Conservation (phyloP, 139 green algal genomes). For the Tetraselmis chui region DNA sequence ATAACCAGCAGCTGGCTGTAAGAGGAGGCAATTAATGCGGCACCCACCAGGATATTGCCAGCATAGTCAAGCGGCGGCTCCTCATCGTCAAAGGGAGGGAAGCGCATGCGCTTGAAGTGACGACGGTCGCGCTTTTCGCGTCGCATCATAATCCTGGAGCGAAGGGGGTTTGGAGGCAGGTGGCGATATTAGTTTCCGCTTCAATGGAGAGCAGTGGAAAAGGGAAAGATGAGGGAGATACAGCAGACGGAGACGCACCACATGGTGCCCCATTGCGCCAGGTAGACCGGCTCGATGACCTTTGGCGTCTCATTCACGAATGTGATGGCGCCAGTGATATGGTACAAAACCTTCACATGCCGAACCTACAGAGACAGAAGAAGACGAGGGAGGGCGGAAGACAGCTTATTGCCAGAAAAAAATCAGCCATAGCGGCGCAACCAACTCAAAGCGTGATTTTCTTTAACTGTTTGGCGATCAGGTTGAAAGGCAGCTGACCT, state of each 20-base stretch:
- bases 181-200: too few relatives aligned
- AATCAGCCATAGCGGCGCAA: too few relatives aligned
- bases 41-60: constrained; percentile 87
- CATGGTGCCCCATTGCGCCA: constrained; percentile 98
- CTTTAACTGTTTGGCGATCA: too few relatives aligned
- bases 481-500: constrained; percentile 40
- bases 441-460: too few relatives aligned
- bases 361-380: constrained; percentile 65
- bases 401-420: too few relatives aligned
- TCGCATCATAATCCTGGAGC: constrained; percentile 96
- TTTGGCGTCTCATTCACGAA: constrained; percentile 96
- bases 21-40: too few relatives aligned
- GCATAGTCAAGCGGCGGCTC: constrained; percentile 98
- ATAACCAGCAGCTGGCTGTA: too few relatives aligned
- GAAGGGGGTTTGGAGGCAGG: too few relatives aligned
- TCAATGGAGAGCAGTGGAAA: too few relatives aligned
- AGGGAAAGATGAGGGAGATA: too few relatives aligned
- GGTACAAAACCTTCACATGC: constrained; percentile 93
- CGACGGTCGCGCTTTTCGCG: constrained; percentile 96
- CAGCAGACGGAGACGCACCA: too few relatives aligned
- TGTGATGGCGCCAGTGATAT: constrained; percentile 98
- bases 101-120: constrained; percentile 99
- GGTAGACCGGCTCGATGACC: constrained; percentile 96
- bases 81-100: constrained; percentile 99
- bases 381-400: too few relatives aligned